These are phyloP conservation scores for Geranium incanum DNA, from an alignment of 441 rosid species.

Conservation along the genomic window DNA sequence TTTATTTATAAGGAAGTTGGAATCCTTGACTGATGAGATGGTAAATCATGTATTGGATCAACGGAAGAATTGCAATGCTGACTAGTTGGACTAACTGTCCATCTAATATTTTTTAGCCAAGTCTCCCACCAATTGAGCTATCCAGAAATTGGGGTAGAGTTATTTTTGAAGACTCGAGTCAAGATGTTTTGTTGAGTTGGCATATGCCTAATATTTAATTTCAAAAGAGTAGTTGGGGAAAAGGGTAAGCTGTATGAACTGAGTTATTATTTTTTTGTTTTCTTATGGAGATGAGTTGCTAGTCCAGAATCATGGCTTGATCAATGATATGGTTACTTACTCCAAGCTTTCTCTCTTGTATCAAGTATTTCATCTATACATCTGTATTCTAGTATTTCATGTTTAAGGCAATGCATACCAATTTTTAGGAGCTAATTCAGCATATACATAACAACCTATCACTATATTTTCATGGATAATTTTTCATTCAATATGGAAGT, in stretches of 20 bases:
- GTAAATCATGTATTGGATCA: not conserved
- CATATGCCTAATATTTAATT: not conserved
- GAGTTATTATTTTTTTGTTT: too few relatives aligned
- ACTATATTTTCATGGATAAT: not conserved
- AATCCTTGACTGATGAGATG: not conserved
- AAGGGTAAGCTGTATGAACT: too few relatives aligned
- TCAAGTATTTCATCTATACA: not conserved
- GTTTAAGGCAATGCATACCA: not conserved
- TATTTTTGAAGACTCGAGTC: not conserved
- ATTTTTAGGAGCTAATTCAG: slow-evolving; percentile 3
- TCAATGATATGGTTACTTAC: not conserved
- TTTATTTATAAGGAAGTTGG: not conserved
- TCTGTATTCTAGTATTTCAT: not conserved
- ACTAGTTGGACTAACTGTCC: not conserved
- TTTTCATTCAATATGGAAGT: not conserved
- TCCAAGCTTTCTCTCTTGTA: not conserved
- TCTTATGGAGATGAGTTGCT: too few relatives aligned
- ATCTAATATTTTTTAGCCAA: not conserved
- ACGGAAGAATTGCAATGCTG: not conserved
- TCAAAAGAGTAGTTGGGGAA: too few relatives aligned
- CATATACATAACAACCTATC: not conserved
- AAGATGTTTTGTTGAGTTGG: not conserved
- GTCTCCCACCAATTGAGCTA: not conserved
- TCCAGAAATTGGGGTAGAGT: not conserved
- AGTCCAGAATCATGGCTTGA: not conserved